phyloP scores from a whole-genome alignment of 306 rosid species.

The Quercus engelmannii region DNA sequence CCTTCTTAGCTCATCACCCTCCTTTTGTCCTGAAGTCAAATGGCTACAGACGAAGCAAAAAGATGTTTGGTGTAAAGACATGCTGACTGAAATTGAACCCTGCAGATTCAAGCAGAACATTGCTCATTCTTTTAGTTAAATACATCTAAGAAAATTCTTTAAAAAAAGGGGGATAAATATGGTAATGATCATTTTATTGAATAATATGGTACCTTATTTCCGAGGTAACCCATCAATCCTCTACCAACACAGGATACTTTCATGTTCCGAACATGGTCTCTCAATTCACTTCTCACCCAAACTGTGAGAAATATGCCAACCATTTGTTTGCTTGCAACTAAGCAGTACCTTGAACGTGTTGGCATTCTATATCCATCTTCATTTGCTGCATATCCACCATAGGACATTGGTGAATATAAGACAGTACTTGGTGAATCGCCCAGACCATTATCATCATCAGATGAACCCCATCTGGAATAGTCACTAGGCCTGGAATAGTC shows the following conservation, averaged over 20 bases:
- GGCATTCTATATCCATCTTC: constrained; percentile 82
- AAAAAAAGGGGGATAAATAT: constrained; percentile 1
- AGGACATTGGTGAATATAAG: constrained; percentile 76
- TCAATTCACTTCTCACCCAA: constrained; percentile 91
- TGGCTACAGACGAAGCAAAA: constrained; percentile 96
- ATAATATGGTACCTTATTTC: constrained; percentile 77
- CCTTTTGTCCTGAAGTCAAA: constrained; percentile 95
- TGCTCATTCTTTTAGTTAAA: constrained; percentile 3
- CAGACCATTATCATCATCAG: constrained; percentile 87
- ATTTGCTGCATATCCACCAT: constrained; percentile 62
- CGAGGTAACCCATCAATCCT: constrained; percentile 99
- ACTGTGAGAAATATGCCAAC: constrained; percentile 95
- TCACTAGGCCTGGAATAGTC: constrained; percentile 45
- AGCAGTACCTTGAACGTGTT: constrained; percentile 83
- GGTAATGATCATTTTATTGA: not conserved
- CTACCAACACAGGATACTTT: constrained; percentile 95
- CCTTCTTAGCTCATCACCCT: constrained; percentile 96
- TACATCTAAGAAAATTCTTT: not conserved
- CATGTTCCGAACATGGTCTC: constrained; percentile 89
- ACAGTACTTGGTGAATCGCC: constrained; percentile 96
- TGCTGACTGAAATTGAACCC: constrained; percentile 97
- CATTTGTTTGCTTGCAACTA: constrained; percentile 99
- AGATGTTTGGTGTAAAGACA: constrained; percentile 93
- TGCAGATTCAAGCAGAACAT: constrained; percentile 43
- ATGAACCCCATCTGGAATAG: constrained; percentile 93